Evolutionary conservation across 148 eudicot genomes (phyloP).

Genomic region (Amaranthus palmeri): DNA sequence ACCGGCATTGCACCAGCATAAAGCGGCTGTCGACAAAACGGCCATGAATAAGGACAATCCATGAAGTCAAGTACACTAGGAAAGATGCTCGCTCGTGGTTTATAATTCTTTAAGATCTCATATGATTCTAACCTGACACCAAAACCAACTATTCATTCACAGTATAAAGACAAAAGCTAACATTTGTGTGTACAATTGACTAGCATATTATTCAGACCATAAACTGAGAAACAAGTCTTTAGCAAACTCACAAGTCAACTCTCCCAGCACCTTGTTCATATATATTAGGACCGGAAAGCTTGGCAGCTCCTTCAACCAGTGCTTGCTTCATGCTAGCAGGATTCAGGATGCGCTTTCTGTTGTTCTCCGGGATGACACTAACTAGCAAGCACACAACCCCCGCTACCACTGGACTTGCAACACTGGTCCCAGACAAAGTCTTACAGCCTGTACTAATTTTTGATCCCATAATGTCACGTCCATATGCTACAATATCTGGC

Average conservation of each 20-base stretch:
- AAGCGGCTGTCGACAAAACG: conserved; percentile 94
- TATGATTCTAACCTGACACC: conserved; percentile 85
- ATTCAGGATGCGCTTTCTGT: conserved; percentile 65
- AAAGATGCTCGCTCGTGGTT: conserved; percentile 85
- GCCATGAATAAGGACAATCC: conserved; percentile 98
- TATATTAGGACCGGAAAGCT: conserved; percentile 93
- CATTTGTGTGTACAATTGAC: background rate
- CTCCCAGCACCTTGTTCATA: conserved; percentile 99
- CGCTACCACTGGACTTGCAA: conserved; percentile 99
- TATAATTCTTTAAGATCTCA: conserved; percentile 75
- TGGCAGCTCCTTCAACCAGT: conserved; percentile 96
- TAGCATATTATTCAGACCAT: background rate
- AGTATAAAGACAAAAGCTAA: conserved; percentile 1
- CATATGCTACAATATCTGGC: conserved; percentile 98
- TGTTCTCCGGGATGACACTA: conserved; percentile 75
- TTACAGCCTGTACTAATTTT: conserved; percentile 97
- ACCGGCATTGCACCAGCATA: conserved; percentile 99
- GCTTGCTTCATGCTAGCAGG: conserved; percentile 99
- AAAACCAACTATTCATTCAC: conserved; percentile 11
- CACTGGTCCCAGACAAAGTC: conserved; percentile 95
- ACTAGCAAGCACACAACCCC: conserved; percentile 96
- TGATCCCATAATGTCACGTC: conserved; percentile 95
- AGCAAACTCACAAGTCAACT: conserved; percentile 82
- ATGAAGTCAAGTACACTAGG: conserved; percentile 75
- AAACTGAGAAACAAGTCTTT: background rate